phyloP scores from a whole-genome alignment of 2,329 filamentous ascomycete genomes.

The Metarhizium humberi region DNA sequence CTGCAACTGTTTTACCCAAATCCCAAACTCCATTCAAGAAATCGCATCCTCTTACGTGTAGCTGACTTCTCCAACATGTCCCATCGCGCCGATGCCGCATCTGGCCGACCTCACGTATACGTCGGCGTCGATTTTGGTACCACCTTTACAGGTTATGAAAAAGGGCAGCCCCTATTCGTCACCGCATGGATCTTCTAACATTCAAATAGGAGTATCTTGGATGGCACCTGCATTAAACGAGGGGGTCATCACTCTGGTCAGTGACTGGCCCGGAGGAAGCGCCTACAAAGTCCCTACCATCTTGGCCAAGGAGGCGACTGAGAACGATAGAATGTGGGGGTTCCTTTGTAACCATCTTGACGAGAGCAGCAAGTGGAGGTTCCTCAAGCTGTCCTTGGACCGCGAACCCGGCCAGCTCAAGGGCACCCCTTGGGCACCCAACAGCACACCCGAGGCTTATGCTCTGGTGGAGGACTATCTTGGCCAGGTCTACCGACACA shows the following conservation, averaged over 20 bases:
- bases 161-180: neutral
- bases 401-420: neutral
- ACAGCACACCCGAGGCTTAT: neutral
- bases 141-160: neutral
- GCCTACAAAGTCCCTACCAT: neutral
- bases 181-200: neutral
- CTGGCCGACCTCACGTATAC: neutral
- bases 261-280: neutral
- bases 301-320: neutral
- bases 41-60: no score
- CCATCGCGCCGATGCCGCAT: neutral
- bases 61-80: neutral
- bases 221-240: neutral
- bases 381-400: neutral
- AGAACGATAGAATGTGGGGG: neutral
- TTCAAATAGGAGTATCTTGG: neutral
- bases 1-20: no score
- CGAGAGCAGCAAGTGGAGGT: neutral
- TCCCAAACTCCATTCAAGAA: no score
- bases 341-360: neutral
- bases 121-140: neutral
- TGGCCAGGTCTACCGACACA: neutral
- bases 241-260: rapidly evolving
- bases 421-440: neutral
- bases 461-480: neutral